Evolutionary conservation across 1,139 yeast genomes (phyloP).

Genomic region (Taphrina communis): DNA sequence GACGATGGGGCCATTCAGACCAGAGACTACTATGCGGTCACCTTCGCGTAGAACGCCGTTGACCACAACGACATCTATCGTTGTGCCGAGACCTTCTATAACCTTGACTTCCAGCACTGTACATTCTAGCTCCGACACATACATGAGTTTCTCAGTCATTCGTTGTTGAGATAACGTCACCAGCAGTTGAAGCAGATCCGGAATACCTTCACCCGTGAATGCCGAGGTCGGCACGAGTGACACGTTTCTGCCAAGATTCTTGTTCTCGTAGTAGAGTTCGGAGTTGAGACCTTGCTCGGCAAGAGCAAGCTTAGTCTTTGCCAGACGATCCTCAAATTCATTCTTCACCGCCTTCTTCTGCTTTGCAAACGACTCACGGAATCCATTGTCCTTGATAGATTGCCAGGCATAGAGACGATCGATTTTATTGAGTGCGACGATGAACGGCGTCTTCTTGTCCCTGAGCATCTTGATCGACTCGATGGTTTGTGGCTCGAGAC

Average conservation of each 20-base stretch:
- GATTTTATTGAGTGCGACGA: constrained; percentile 94
- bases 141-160: constrained; percentile 98
- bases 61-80: constrained; percentile 94
- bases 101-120: constrained; percentile 98
- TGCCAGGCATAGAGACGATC: constrained; percentile 98
- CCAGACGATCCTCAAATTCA: constrained; percentile 87
- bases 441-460: constrained; percentile 96
- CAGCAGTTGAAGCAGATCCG: constrained; percentile 94
- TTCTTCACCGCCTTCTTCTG: constrained; percentile 85
- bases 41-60: constrained; percentile 95
- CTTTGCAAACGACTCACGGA: constrained; percentile 87
- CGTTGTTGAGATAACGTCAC: constrained; percentile 96
- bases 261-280: constrained; percentile 92
- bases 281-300: constrained; percentile 99
- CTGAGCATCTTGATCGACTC: constrained; percentile 90
- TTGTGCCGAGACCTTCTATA: constrained; percentile 97
- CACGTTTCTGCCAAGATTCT: constrained; percentile 88
- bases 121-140: constrained; percentile 90
- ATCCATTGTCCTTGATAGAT: constrained; percentile 83
- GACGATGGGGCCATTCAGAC: constrained; percentile 98
- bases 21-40: constrained; percentile 93
- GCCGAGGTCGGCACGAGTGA: constrained; percentile 98
- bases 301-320: constrained; percentile 83
- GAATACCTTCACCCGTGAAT: constrained; percentile 99
- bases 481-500: constrained; percentile 94